Evolutionary conservation across 1,284 basidiomycete genomes (phyloP).

Genomic region (Rhodotorula sp.): DNA sequence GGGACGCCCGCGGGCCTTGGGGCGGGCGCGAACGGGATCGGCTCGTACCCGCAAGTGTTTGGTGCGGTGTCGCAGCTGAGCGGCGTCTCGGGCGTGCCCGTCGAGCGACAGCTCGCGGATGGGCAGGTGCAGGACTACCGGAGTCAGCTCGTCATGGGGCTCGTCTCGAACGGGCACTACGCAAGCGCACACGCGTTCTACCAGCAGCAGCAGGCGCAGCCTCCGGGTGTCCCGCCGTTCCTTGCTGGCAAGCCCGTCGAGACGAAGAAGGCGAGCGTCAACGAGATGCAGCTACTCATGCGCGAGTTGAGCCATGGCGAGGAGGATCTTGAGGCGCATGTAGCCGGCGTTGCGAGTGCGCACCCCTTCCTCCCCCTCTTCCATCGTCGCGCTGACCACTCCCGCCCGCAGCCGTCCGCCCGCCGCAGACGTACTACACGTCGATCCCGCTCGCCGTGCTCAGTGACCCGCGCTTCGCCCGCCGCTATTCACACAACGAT

Average conservation of each 20-base stretch:
- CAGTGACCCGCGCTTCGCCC: constrained; percentile 33
- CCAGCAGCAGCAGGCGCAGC: constrained; percentile 23
- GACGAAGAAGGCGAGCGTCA: constrained; percentile 62
- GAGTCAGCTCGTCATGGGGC: constrained; percentile 82
- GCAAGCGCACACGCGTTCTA: constrained; percentile 42
- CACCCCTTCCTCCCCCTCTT: constrained; percentile 25
- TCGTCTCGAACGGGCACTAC: constrained; percentile 61
- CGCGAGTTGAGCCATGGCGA: constrained; percentile 79
- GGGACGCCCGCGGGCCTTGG: background rate
- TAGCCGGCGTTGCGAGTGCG: constrained; percentile 78
- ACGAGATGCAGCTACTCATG: constrained; percentile 91
- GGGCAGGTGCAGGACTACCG: constrained; percentile 92
- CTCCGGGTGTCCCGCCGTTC: constrained; percentile 40
- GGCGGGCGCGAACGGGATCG: background rate
- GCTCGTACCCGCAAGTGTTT: constrained; percentile 51
- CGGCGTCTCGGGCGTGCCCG: constrained; percentile 80
- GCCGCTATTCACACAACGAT: constrained; percentile 67
- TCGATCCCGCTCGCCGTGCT: constrained; percentile 65
- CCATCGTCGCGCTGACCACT: background rate
- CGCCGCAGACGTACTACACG: constrained; percentile 89
- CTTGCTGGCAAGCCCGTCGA: constrained; percentile 56
- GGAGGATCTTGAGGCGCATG: constrained; percentile 74
- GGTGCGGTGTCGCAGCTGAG: constrained; percentile 78
- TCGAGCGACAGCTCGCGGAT: constrained; percentile 81
- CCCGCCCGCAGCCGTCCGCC: constrained; percentile 66